A percentile compares a stretch with the other conserved stretches of the same genome.
These are phyloP conservation scores for Termitomyces heimii DNA, from an alignment of 768 basidiomycete genomes.

Conservation along the genomic window DNA sequence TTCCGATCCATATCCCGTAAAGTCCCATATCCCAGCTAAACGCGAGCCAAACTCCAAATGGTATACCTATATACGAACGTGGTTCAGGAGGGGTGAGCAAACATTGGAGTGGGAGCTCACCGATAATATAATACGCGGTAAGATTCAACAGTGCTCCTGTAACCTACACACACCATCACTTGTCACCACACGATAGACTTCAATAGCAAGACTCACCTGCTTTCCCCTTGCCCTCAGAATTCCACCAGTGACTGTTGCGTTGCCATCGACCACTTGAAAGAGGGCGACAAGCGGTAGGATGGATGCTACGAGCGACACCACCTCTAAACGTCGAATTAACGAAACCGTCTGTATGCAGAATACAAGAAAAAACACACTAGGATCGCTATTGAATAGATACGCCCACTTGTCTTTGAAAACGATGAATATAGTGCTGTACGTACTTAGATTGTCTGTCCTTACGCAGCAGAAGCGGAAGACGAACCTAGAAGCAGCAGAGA, in stretches of 20 bases:
- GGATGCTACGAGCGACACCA: conserved; percentile 54
- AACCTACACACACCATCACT: background rate
- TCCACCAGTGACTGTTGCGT: conserved; percentile 60
- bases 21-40: conserved; percentile 56
- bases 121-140: conserved; percentile 75
- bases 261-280: conserved; percentile 85
- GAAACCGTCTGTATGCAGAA: background rate
- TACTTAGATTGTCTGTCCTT: background rate
- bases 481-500: conserved; percentile 63
- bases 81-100: background rate
- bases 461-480: background rate
- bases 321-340: conserved; percentile 27
- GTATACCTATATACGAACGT: conserved; percentile 52
- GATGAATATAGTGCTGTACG: conserved; percentile 47
- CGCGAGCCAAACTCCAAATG: conserved; percentile 75
- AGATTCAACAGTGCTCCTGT: conserved; percentile 77
- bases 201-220: conserved; percentile 33
- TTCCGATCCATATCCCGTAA: conserved; percentile 79
- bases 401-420: conserved; percentile 67
- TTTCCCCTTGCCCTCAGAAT: conserved; percentile 81
- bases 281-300: conserved; percentile 74
- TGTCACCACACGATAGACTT: background rate
- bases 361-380: conserved; percentile 31
- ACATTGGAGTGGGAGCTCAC: conserved; percentile 19
- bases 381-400: conserved; percentile 68